Base-by-base conservation (phyloP, 306 rosid genomes). In the Hippophae gyantsensis region DNA sequence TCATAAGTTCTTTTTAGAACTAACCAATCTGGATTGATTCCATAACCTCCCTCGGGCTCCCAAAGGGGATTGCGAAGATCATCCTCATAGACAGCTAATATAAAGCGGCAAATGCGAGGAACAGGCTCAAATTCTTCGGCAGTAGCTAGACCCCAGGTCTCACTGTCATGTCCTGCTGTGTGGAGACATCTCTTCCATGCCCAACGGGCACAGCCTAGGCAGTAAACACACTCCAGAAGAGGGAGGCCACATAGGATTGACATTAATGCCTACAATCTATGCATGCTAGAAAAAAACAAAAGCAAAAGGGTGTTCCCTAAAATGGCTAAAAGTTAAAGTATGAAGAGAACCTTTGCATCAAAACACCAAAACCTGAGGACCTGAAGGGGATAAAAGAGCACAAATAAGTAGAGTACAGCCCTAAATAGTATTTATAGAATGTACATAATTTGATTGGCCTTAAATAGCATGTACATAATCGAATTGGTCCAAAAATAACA, bases 101-200 rank as follows among this genome's bases (percentile, higher is more conserved):
- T 84, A 60, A 86, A 86, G 43, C 95, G 89, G 64, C 97, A 90
- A 54, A 90, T 78, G 72, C 90, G 97, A 54, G 97, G 95, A 40
- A 86, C 64, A 48, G 97, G 86, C 76, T 84, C 94, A 5, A 90
- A 90, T 65, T 90, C 97, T 65, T 86, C 97, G 1, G 75, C 61
- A 3, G 80, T 69, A 38, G 95, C 84, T 67, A 82, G 50, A 23
- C 97, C 90, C 97, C 97, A 90, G 62, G 77, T 82, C 75, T 86
- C 97, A 75, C 97, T 90, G 75, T 86, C 97, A 75, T 90, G 95
- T 49, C 95, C 97, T 57, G 97, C 97, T 43, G 94, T 67, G 73
- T 84, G 94, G 77, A 90, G 94, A 66, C 97, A 90, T 48, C 95
- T 74, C 78, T 86, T 90, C 87, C 93, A 90, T 42, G 79, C 94